Evolutionary conservation across 2,329 filamentous ascomycete genomes (phyloP).

Genomic region (Venturia carpophila): DNA sequence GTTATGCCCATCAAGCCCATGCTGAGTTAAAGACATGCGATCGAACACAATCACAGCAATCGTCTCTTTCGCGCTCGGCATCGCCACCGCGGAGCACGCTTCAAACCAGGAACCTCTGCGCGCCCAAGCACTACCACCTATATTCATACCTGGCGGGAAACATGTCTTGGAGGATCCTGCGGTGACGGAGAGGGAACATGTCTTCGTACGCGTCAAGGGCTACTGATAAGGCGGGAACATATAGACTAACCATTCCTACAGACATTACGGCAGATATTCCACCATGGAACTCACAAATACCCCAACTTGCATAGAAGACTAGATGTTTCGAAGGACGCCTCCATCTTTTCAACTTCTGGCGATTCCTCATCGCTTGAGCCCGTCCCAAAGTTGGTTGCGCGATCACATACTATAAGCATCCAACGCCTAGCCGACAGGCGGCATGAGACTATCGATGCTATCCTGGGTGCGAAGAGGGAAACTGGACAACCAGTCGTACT

Average conservation of each 20-base stretch:
- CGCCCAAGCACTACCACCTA: slow-evolving; percentile 6
- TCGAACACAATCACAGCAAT: slow-evolving; percentile 1
- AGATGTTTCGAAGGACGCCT: slow-evolving; percentile 58
- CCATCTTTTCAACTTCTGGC: slow-evolving; percentile 56
- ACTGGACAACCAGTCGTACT: slow-evolving; percentile 61
- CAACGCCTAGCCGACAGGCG: slow-evolving; percentile 74
- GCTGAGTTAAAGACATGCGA: slow-evolving; percentile 3
- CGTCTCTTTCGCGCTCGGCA: neutral
- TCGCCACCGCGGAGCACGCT: slow-evolving; percentile 6
- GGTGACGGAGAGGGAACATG: neutral
- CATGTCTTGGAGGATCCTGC: slow-evolving; percentile 7
- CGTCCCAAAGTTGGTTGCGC: slow-evolving; percentile 40
- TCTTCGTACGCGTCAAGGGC: neutral
- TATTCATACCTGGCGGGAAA: slow-evolving; percentile 11
- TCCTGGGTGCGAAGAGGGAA: slow-evolving; percentile 64
- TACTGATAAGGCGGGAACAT: neutral
- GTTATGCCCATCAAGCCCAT: neutral
- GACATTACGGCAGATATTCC: slow-evolving; percentile 80
- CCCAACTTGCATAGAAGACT: slow-evolving; percentile 66
- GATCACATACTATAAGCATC: slow-evolving; percentile 61
- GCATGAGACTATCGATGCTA: slow-evolving; percentile 65
- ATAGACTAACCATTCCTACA: slow-evolving; percentile 23
- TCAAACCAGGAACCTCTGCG: neutral
- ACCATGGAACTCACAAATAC: slow-evolving; percentile 76
- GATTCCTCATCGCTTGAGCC: slow-evolving; percentile 33